Conservation (phyloP, 352 stramenopile genomes). For the Albugo laibachii region DNA sequence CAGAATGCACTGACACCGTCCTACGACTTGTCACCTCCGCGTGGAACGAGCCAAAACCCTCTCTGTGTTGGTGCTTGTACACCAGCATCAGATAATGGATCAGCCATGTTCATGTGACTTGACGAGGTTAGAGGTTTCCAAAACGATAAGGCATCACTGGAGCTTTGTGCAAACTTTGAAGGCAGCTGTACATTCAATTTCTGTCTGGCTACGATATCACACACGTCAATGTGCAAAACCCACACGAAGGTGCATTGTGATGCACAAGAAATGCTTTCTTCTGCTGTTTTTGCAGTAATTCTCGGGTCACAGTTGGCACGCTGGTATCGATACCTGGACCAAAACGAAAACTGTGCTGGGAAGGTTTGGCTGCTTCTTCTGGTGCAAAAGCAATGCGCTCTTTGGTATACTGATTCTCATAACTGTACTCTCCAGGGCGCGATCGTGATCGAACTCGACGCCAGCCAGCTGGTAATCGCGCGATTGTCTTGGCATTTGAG, state of each 20-base stretch:
- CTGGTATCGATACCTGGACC: slow-evolving; percentile 13
- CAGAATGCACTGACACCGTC: no score
- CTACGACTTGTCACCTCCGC: no score
- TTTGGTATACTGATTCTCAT: slow-evolving; percentile 80
- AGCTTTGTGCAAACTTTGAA: no score
- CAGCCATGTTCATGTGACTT: no score
- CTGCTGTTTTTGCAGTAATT: slow-evolving; percentile 68
- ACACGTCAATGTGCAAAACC: slow-evolving; percentile 24
- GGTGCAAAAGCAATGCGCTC: slow-evolving; percentile 74
- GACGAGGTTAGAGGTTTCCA: no score
- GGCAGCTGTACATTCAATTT: no score
- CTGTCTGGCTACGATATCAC: slow-evolving; percentile 12
- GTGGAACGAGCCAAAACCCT: no score
- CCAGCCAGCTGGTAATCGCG: slow-evolving; percentile 43
- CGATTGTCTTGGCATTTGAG: slow-evolving; percentile 36
- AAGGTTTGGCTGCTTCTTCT: slow-evolving; percentile 70
- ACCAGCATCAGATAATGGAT: no score
- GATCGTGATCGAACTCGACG: slow-evolving; percentile 63
- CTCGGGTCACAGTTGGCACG: slow-evolving; percentile 50
- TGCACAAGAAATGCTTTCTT: slow-evolving; percentile 66
- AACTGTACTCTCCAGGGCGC: slow-evolving; percentile 64
- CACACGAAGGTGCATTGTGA: slow-evolving; percentile 39
- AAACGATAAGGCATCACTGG: no score
- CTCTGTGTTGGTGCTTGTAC: no score
- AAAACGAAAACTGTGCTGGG: slow-evolving; percentile 60